These are phyloP conservation scores for Arctium lappa DNA, from an alignment of 129 eudicot genomes.

Conservation along the genomic window DNA sequence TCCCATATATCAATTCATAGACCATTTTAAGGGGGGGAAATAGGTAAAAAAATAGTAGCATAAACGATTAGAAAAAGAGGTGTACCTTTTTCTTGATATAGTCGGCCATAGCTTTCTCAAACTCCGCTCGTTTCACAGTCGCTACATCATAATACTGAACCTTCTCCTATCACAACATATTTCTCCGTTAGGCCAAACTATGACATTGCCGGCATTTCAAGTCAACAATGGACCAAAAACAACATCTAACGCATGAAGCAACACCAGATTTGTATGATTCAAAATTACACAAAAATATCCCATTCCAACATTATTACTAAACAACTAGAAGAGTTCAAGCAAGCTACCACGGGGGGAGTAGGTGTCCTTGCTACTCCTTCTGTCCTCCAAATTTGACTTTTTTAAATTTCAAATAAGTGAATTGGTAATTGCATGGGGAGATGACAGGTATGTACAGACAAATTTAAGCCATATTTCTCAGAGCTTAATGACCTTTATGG, in stretches of 20 bases:
- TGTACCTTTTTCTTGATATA: slow-evolving; percentile 58
- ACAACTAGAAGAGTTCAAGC: background rate
- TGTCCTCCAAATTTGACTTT: background rate
- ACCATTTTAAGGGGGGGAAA: background rate
- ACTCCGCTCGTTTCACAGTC: slow-evolving; percentile 72
- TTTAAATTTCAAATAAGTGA: background rate
- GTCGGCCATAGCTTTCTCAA: slow-evolving; percentile 67
- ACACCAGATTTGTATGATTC: background rate
- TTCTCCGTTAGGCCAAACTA: background rate
- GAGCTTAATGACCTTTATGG: background rate
- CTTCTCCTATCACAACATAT: slow-evolving; percentile 54
- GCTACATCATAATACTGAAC: slow-evolving; percentile 88
- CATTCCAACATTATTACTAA: background rate
- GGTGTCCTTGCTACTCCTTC: background rate
- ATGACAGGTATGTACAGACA: background rate
- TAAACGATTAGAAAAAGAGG: background rate
- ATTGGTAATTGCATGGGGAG: background rate
- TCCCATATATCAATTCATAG: background rate
- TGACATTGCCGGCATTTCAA: background rate
- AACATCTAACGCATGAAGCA: background rate
- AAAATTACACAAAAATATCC: no score
- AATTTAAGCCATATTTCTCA: background rate
- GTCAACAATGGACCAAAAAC: background rate
- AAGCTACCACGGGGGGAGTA: background rate
- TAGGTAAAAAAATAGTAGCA: background rate